Conservation (phyloP, 345 rosid species). For the Rubroshorea leprosula region DNA sequence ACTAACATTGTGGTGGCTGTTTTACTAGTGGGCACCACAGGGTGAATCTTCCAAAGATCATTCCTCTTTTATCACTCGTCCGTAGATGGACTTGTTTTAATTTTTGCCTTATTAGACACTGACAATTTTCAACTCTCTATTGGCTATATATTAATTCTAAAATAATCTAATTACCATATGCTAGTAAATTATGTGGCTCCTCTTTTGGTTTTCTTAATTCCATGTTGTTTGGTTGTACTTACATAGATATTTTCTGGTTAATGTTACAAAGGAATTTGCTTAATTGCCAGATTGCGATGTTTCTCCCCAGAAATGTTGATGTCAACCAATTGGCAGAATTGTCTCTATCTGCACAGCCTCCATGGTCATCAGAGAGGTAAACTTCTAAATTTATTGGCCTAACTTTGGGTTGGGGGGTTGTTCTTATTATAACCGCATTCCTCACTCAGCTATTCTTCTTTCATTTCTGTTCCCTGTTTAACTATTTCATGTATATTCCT, state of each 20-base stretch:
- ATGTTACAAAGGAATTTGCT: conserved; percentile 57
- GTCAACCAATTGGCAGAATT: conserved; percentile 81
- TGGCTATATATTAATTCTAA: too few species aligned
- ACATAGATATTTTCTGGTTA: conserved; percentile 59
- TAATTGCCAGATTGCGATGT: conserved; percentile 57
- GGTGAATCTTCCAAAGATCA: too few species aligned
- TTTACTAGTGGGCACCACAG: too few species aligned
- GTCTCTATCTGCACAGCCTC: conserved; percentile 52
- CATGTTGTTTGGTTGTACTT: conserved; percentile 18
- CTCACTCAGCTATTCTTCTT: neutral
- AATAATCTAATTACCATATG: too few species aligned
- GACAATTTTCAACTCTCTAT: too few species aligned
- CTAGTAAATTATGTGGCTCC: neutral
- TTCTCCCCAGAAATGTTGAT: conserved; percentile 81
- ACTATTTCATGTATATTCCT: neutral
- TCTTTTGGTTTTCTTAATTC: neutral
- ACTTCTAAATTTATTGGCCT: neutral
- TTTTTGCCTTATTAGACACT: too few species aligned
- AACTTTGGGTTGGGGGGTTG: too few species aligned
- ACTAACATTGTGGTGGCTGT: too few species aligned
- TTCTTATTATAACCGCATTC: neutral
- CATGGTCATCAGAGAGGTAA: conserved; percentile 41
- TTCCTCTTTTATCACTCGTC: too few species aligned
- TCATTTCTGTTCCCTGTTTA: too few species aligned
- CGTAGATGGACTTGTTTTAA: too few species aligned